phyloP scores from a whole-genome alignment of 495 filamentous ascomycete genomes.

The Penicillium bovifimosum region DNA sequence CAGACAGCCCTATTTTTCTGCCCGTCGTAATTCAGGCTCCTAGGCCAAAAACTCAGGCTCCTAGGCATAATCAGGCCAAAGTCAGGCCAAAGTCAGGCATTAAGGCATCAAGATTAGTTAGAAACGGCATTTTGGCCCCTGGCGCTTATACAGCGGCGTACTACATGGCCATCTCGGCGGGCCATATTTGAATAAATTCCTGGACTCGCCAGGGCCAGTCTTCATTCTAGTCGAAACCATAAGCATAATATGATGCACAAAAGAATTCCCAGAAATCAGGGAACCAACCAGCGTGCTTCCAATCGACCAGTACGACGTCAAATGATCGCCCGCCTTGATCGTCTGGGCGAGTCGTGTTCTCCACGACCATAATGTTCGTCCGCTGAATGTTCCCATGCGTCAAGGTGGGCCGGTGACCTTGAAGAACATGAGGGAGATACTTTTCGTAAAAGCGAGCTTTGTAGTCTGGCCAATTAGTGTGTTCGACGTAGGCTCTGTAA shows the following conservation, averaged over 20 bases:
- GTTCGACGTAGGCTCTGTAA: slow-evolving; percentile 19
- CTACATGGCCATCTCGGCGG: slow-evolving; percentile 23
- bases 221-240: slow-evolving; percentile 18
- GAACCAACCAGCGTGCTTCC: slow-evolving; percentile 25
- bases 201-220: slow-evolving; percentile 27
- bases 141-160: too few species aligned
- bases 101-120: too few species aligned
- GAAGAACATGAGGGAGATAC: slow-evolving; percentile 15
- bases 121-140: too few species aligned
- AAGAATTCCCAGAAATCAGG: slow-evolving; percentile 28
- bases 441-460: slow-evolving; percentile 23
- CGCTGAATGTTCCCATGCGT: slow-evolving; percentile 28
- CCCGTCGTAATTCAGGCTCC: too few species aligned
- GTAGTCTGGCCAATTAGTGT: slow-evolving; percentile 17
- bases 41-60: slow-evolving; percentile 12
- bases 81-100: too few species aligned
- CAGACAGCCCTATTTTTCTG: too few species aligned
- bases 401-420: slow-evolving; percentile 25
- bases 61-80: too few species aligned
- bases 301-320: slow-evolving; percentile 24
- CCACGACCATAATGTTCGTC: slow-evolving; percentile 28
- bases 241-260: slow-evolving; percentile 16
- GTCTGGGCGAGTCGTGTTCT: slow-evolving; percentile 12
- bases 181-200: slow-evolving; percentile 26
- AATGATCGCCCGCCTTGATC: slow-evolving; percentile 22